These are phyloP conservation scores for Ceratobasidium papillatum DNA, from an alignment of 1,284 basidiomycete genomes.

Conservation along the genomic window DNA sequence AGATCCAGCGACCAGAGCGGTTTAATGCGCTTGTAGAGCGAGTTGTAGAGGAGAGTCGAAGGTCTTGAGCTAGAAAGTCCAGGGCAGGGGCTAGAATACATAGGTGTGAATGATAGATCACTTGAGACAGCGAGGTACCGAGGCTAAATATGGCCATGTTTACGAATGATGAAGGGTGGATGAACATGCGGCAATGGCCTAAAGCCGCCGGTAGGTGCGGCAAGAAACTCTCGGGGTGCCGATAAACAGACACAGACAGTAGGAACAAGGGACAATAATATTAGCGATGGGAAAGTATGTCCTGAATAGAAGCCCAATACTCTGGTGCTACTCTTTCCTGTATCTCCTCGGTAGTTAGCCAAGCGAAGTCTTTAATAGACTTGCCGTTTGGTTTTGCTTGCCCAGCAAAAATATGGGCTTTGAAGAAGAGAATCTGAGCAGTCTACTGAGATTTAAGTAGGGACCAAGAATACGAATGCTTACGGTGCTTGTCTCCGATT, in stretches of 20 bases:
- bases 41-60: conserved; percentile 63
- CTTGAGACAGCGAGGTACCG: not conserved
- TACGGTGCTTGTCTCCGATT: conserved; percentile 29
- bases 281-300: conserved; percentile 79
- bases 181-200: not conserved
- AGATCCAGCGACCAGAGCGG: conserved; percentile 60
- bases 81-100: not conserved
- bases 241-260: too few relatives aligned
- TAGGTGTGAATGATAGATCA: not conserved
- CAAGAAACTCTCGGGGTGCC: not conserved
- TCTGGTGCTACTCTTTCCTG: conserved; percentile 65
- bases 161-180: not conserved
- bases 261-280: not conserved
- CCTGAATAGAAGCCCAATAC: conserved; percentile 81
- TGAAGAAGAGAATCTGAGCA: conserved; percentile 75
- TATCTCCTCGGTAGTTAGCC: conserved; percentile 91
- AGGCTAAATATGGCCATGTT: not conserved
- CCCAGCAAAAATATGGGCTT: conserved; percentile 82
- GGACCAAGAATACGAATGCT: not conserved
- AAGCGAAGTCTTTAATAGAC: conserved; percentile 77
- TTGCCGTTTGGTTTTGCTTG: conserved; percentile 63
- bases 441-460: not conserved
- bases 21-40: conserved; percentile 69
- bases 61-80: not conserved
- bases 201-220: conserved; percentile 3